Conservation (phyloP, 352 stramenopile species). For the Phytophthora cactorum region DNA sequence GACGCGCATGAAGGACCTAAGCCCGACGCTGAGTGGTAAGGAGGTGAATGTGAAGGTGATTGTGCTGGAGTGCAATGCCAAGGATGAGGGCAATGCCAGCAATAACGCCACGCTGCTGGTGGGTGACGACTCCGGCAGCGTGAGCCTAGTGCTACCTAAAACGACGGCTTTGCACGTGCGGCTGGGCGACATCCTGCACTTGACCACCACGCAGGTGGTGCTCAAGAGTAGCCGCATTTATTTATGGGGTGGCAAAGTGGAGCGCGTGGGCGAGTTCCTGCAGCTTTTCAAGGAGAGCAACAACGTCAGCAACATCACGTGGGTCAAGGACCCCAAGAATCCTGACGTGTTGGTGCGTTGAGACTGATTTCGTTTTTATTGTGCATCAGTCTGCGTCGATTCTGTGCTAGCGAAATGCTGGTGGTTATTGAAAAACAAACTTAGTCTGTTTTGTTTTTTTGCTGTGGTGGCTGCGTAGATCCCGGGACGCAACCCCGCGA, state of each 20-base stretch:
- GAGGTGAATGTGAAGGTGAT: constrained; percentile 81
- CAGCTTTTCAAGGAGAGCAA: constrained; percentile 86
- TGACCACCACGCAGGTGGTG: constrained; percentile 73
- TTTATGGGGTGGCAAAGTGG: constrained; percentile 81
- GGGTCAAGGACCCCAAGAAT: constrained; percentile 82
- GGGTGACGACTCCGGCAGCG: constrained; percentile 81
- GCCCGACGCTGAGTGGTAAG: constrained; percentile 59
- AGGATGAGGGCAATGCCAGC: constrained; percentile 76
- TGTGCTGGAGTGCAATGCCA: constrained; percentile 84
- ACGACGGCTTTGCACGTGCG: constrained; percentile 69
- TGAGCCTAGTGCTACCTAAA: constrained; percentile 84
- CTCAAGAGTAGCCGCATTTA: constrained; percentile 83
- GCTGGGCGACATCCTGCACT: constrained; percentile 76
- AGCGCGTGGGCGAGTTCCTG: constrained; percentile 86
- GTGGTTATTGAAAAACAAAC: not conserved
- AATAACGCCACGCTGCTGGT: constrained; percentile 85
- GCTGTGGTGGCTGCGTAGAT: constrained; percentile 41
- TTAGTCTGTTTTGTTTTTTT: not conserved
- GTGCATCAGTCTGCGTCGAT: not conserved
- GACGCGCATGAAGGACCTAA: constrained; percentile 78
- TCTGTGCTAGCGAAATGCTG: too few species aligned
- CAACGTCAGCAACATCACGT: constrained; percentile 86
- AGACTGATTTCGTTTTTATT: not conserved
- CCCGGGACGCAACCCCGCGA: constrained; percentile 58
- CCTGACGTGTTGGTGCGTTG: constrained; percentile 62